Base-by-base conservation (phyloP, 352 stramenopile genomes). In the Peronospora farinosa region DNA sequence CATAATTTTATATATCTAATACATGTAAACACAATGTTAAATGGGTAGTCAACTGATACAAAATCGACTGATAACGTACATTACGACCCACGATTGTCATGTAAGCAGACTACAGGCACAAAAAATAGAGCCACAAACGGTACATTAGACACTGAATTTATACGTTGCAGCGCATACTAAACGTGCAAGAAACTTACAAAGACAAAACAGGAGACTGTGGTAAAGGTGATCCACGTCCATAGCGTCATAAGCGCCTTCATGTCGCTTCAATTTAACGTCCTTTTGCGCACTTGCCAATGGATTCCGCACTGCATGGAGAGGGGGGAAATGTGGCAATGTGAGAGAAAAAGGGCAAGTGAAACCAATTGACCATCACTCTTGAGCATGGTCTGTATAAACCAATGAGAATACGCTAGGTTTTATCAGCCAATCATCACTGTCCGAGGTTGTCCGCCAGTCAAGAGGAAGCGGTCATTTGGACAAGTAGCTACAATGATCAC, bases 1-100 rank as follows among this genome's bases (percentile, higher is more conserved):
- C 63, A 88, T 85, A 62, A 90, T 88, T 47, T 52, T 48, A 59
- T 81, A 85, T 45, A 90, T 59, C 78, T 89, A 19, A 8, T 35
- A 35, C 19, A 21, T 21, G 19, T 21, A 21, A 21, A 21, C 19
- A 21, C 19, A 21, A 21, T 21, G 3, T 21, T 21, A 21, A n/a
- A 21, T 21, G 19, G 3, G 19, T 21, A 21, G 19, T 21, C 19
- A 21, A 21, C 19, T 21, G 19, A 21, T 21, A 3, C 1, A 21
- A 21, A 21, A 21, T 21, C 19, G 19, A 32, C 27, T 32, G 27
- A 7, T 32, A 32, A 45, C 47, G 45, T 19, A 84, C 72, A 51
- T 87, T 67, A n/a, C 62, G 52, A 41, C 59, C 61, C 33, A 76
- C 74, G 41, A 74, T 83, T 23, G 51, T 54, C 60, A 86, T 84